Evolutionary conservation across 2,329 filamentous ascomycete genomes (phyloP).

Genomic region (Helminthosporium solani): DNA sequence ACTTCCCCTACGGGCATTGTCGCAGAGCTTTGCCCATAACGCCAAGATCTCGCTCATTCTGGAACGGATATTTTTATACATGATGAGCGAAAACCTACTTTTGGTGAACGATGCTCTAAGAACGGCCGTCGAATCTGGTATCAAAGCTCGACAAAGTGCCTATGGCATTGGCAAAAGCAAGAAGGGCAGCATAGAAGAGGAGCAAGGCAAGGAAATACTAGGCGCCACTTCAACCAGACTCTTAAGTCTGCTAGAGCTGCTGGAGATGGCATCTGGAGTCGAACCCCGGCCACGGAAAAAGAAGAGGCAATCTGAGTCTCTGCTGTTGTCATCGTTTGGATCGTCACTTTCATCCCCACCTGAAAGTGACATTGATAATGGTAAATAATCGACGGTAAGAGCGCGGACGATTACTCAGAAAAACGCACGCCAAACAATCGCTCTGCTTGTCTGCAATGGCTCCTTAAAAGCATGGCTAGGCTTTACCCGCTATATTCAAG

Average conservation of each 20-base stretch:
- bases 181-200: slow-evolving; percentile 41
- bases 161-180: slow-evolving; percentile 49
- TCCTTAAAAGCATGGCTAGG: no score
- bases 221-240: slow-evolving; percentile 39
- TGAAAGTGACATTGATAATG: slow-evolving; percentile 14
- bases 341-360: slow-evolving; percentile 28
- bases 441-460: no score
- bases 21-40: slow-evolving; percentile 32
- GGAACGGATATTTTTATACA: slow-evolving; percentile 34
- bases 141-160: slow-evolving; percentile 50
- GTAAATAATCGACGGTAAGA: slow-evolving; percentile 1
- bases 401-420: background rate
- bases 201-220: slow-evolving; percentile 37
- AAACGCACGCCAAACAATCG: no score
- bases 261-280: slow-evolving; percentile 24
- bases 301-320: slow-evolving; percentile 3
- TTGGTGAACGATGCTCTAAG: slow-evolving; percentile 37
- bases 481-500: no score
- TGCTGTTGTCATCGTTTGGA: slow-evolving; percentile 18
- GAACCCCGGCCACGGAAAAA: slow-evolving; percentile 10
- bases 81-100: slow-evolving; percentile 27
- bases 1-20: slow-evolving; percentile 25
- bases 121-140: slow-evolving; percentile 54
- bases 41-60: slow-evolving; percentile 40
- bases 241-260: slow-evolving; percentile 33